Evolutionary conservation across 345 rosid species (phyloP).

Genomic region (Eucalyptus regnans): DNA sequence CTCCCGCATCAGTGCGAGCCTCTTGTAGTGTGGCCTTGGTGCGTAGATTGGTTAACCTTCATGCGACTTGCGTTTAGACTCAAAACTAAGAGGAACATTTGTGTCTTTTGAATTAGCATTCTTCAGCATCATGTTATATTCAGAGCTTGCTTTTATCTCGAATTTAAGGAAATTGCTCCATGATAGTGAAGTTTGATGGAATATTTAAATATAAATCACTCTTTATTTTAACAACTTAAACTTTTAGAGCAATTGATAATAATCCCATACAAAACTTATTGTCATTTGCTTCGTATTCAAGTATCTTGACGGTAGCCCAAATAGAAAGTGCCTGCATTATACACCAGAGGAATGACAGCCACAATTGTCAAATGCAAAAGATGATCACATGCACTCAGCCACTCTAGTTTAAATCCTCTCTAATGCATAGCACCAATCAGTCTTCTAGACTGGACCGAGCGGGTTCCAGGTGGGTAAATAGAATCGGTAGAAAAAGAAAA

Average conservation of each 20-base stretch:
- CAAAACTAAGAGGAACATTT: neutral
- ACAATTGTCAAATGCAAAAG: neutral
- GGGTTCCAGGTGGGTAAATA: neutral
- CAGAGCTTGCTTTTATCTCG: neutral
- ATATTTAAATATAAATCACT: too few relatives aligned
- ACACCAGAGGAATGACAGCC: neutral
- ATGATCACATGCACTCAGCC: neutral
- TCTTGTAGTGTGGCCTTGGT: neutral
- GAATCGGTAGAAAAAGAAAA: neutral
- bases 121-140: neutral
- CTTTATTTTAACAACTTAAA: too few relatives aligned
- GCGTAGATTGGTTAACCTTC: neutral
- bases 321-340: neutral
- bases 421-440: neutral
- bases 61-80: neutral
- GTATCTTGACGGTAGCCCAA: neutral
- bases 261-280: neutral
- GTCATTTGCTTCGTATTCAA: neutral
- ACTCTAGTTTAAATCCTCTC: neutral
- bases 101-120: neutral
- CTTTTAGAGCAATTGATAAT: too few relatives aligned
- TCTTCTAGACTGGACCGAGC: neutral
- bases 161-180: neutral
- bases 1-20: accelerated
- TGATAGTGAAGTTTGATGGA: neutral